Evolutionary conservation across 2,329 filamentous ascomycete genomes (phyloP), one percentile per base, ranked within the genome.

Genomic region (Lachnellula suecica): DNA sequence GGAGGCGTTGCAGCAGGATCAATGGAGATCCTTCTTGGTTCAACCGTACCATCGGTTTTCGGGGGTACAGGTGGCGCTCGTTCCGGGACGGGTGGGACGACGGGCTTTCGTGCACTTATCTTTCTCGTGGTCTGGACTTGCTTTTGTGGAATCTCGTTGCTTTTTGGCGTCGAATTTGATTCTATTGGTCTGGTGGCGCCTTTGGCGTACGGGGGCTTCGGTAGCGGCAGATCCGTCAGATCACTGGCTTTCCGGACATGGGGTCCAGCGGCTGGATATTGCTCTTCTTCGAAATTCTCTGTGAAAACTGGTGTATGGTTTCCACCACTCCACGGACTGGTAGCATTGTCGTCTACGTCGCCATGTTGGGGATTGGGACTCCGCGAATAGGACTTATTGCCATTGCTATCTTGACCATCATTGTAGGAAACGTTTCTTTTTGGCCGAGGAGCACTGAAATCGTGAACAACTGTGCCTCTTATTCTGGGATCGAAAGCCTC

Each of bases 391-490:
- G 34, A 11, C 4, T 34, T 27, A 34, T 43, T 51, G 22, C n/a
- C 25, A 13, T 59, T 58, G 31, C 56, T 53, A 13, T 44, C 31
- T 35, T 50, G 54, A 6, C 58, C 47, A 60, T 66, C 63, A 46
- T 53, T 59, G 24, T 58, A 70, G 22, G 71, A 68, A 3, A 72
- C 57, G 24, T 71, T 67, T 42, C 68, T 75, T 54, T 72, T 76
- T 22, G 74, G 75, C 45, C 82, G 72, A 1, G 83, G 83, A 0
- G 80, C 82, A 62, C 82, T 86, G 61, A 85, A 87, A 66, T 84
- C 84, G 64, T 88, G 85, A 45, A 86, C 77, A 43, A 77, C 74
- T 7, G 80, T 88, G 44, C 81, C 85, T 62, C 76, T 77, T 57
- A 88, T 88, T 9, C 82, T 76, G 17, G 83, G 83, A 60, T 87